Evolutionary conservation across 768 basidiomycete species (phyloP).

Genomic region (Lyophyllum shimeji): DNA sequence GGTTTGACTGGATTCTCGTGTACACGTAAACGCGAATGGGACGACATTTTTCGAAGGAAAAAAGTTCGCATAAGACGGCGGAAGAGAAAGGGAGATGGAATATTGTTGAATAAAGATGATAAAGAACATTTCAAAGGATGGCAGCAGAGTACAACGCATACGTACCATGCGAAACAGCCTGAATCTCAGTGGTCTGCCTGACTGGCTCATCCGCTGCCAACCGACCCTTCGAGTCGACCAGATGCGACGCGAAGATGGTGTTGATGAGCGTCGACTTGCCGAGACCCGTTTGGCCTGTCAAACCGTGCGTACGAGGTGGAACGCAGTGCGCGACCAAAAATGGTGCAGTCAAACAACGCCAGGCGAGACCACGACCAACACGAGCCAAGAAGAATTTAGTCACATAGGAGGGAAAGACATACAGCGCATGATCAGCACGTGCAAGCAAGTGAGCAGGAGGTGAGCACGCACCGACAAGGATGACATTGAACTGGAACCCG

Average conservation of each 20-base stretch:
- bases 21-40: neutral
- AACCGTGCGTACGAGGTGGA: no score
- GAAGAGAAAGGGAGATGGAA: neutral
- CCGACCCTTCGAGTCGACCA: conserved; percentile 97
- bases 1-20: neutral
- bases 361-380: no score
- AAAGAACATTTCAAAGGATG: neutral
- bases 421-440: conserved; percentile 1
- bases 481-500: conserved; percentile 99
- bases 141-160: conserved; percentile 13
- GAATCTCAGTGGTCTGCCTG: conserved; percentile 96
- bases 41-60: neutral
- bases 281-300: conserved; percentile 89
- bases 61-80: neutral
- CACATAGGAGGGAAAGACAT: neutral
- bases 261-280: conserved; percentile 99
- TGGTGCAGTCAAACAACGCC: no score
- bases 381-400: no score
- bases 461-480: conserved; percentile 79
- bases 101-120: neutral
- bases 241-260: conserved; percentile 98
- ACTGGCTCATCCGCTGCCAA: conserved; percentile 85
- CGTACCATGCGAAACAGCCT: conserved; percentile 90
- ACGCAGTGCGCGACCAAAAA: no score
- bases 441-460: neutral